These are phyloP conservation scores for Purshia tridentata DNA, from an alignment of 306 rosid genomes.

Conservation along the genomic window DNA sequence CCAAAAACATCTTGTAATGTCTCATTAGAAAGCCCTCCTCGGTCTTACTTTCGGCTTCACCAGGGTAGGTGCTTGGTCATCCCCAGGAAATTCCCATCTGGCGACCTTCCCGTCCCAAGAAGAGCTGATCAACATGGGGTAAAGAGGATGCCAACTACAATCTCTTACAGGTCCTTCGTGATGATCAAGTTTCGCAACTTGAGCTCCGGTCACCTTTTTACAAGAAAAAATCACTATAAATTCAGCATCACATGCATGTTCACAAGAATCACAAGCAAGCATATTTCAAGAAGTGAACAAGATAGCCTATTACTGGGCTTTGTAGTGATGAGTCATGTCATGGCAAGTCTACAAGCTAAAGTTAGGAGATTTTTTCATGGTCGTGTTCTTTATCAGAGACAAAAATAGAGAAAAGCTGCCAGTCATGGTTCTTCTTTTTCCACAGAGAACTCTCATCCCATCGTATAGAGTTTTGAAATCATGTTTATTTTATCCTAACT, in stretches of 20 bases:
- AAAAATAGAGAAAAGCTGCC: not conserved
- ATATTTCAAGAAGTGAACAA: not conserved
- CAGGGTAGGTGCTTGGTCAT: conserved; percentile 36
- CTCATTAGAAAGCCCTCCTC: not conserved
- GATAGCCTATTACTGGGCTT: not conserved
- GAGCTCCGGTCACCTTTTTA: conserved; percentile 68
- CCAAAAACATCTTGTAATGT: not conserved
- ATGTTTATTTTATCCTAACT: not conserved
- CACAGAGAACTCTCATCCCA: not conserved
- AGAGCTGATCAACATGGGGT: conserved; percentile 77
- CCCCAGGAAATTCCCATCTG: conserved; percentile 78
- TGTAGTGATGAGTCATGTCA: not conserved
- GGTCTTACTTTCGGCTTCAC: not conserved
- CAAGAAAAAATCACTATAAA: conserved; percentile 9
- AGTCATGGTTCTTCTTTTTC: not conserved
- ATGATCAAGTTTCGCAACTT: conserved; percentile 80
- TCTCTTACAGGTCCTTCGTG: conserved; percentile 90
- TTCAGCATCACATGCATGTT: not conserved
- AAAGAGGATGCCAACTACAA: conserved; percentile 92
- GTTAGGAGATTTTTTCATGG: not conserved
- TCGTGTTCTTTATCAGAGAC: not conserved
- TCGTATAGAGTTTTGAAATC: not conserved
- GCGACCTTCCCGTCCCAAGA: conserved; percentile 93
- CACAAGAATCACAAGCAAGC: not conserved
- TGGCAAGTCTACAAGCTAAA: not conserved